These are phyloP conservation scores for Melastoma malabathricum DNA, from an alignment of 345 rosid genomes.

Conservation along the genomic window DNA sequence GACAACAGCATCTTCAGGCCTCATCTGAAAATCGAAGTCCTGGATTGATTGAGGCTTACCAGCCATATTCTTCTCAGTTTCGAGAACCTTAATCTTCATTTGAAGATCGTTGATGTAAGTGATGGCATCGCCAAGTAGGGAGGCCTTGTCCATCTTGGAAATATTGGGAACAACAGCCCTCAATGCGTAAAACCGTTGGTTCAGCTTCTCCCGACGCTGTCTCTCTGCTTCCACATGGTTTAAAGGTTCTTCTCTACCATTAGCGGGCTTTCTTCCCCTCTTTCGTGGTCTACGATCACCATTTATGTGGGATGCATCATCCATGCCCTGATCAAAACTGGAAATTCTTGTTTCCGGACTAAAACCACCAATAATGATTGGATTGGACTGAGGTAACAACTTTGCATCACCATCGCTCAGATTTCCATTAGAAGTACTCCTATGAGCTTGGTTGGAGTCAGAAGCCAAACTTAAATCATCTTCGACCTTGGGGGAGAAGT, in stretches of 20 bases:
- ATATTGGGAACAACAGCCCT: constrained; percentile 89
- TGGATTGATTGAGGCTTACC: constrained; percentile 32
- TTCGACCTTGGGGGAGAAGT: constrained; percentile 77
- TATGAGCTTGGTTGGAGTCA: constrained; percentile 45
- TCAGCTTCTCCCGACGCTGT: constrained; percentile 91
- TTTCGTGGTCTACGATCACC: constrained; percentile 90
- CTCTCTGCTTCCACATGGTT: constrained; percentile 96
- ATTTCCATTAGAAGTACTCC: constrained; percentile 40
- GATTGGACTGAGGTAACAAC: constrained; percentile 33
- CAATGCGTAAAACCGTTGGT: constrained; percentile 88
- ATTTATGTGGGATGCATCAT: constrained; percentile 36
- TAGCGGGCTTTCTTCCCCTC: constrained; percentile 94
- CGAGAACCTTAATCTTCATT: constrained; percentile 53
- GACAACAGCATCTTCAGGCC: constrained; percentile 67
- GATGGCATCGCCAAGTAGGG: constrained; percentile 84
- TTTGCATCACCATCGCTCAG: constrained; percentile 32
- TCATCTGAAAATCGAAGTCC: constrained; percentile 58
- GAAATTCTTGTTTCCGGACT: constrained; percentile 24
- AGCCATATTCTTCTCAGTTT: constrained; percentile 57
- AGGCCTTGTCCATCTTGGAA: constrained; percentile 95
- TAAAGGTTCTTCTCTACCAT: constrained; percentile 90
- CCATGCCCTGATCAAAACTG: constrained; percentile 43
- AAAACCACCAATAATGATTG: constrained; percentile 24
- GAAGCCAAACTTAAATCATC: constrained; percentile 55
- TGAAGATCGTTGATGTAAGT: constrained; percentile 75